Evolutionary conservation across 1,284 basidiomycete species (phyloP), one percentile per base, ranked within the genome.

Genomic region (Exobasidium rhododendri): DNA sequence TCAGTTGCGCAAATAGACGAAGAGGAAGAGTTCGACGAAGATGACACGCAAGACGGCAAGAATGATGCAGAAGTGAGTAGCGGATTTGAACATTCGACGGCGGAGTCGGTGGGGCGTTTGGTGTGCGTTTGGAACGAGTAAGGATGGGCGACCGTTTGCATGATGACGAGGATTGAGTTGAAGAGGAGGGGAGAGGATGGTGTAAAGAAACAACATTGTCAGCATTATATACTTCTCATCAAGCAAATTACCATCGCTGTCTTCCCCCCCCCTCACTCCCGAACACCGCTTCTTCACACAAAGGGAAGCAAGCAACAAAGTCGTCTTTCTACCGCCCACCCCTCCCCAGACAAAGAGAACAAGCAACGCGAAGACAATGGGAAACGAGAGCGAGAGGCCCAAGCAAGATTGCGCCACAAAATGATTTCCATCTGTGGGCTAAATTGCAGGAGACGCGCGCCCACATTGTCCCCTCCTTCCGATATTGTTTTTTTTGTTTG

Each of bases 21-120:
- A 40, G 35, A 40, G 17, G 35, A 10, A 50, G 47, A 50, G 14
- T 7, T 20, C 47, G 47, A 31, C 10, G 47, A 50, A 50, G 47
- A 10, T 50, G 47, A 24, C 7, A 20, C 7, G 22, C 24, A 50
- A 50, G 47, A 50, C 14, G 47, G 47, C 14, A 50, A 31, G 14
- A 50, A 31, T 50, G 22, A 24, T 24, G 47, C 10, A 7, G 47
- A 40, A n/a, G n/a, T n/a, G n/a, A n/a, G n/a, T n/a, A n/a, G n/a
- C n/a, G n/a, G n/a, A n/a, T n/a, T n/a, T n/a, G n/a, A n/a, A n/a
- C n/a, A n/a, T n/a, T n/a, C n/a, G n/a, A n/a, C n/a, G n/a, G n/a
- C n/a, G n/a, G n/a, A n/a, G n/a, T n/a, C n/a, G n/a, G n/a, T n/a
- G n/a, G n/a, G n/a, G n/a, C n/a, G 17, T 40, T 40, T 40, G 17